Evolutionary conservation across 495 filamentous ascomycete species (phyloP).

Genomic region (Penicillium parvum): DNA sequence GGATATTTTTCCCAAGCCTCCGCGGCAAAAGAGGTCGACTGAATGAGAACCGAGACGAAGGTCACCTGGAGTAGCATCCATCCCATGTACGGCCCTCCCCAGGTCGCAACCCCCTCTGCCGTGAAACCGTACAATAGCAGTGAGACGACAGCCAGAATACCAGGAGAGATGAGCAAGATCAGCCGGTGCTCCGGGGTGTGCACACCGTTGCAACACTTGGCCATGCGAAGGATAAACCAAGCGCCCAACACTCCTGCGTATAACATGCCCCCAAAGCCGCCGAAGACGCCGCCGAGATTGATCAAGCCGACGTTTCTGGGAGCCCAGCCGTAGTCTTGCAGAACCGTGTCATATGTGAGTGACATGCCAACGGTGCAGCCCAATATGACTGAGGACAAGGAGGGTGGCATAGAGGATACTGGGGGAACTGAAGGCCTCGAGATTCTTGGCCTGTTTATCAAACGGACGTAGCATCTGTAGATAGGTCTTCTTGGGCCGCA

Average conservation of each 20-base stretch:
- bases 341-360: slow-evolving; percentile 34
- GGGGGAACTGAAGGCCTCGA: slow-evolving; percentile 32
- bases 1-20: slow-evolving; percentile 40
- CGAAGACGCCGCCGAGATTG: slow-evolving; percentile 32
- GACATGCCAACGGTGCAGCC: slow-evolving; percentile 32
- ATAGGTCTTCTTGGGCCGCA: slow-evolving; percentile 25
- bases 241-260: slow-evolving; percentile 33
- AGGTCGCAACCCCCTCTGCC: slow-evolving; percentile 22
- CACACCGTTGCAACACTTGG: slow-evolving; percentile 28
- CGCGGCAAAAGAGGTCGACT: slow-evolving; percentile 32
- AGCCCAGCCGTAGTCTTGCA: slow-evolving; percentile 30
- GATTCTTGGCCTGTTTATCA: slow-evolving; percentile 8
- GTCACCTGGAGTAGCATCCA: slow-evolving; percentile 34
- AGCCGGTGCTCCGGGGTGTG: slow-evolving; percentile 34
- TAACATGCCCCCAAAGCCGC: slow-evolving; percentile 34
- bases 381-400: slow-evolving; percentile 30
- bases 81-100: slow-evolving; percentile 36
- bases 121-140: slow-evolving; percentile 36
- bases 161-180: slow-evolving; percentile 31
- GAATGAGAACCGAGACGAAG: slow-evolving; percentile 36
- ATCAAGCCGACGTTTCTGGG: slow-evolving; percentile 30
- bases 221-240: slow-evolving; percentile 29
- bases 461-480: slow-evolving; percentile 28
- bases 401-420: slow-evolving; percentile 34
- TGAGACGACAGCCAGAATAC: slow-evolving; percentile 24